These are phyloP conservation scores for Phaffia rhodozyma DNA, from an alignment of 1,284 basidiomycete species.

Conservation along the genomic window DNA sequence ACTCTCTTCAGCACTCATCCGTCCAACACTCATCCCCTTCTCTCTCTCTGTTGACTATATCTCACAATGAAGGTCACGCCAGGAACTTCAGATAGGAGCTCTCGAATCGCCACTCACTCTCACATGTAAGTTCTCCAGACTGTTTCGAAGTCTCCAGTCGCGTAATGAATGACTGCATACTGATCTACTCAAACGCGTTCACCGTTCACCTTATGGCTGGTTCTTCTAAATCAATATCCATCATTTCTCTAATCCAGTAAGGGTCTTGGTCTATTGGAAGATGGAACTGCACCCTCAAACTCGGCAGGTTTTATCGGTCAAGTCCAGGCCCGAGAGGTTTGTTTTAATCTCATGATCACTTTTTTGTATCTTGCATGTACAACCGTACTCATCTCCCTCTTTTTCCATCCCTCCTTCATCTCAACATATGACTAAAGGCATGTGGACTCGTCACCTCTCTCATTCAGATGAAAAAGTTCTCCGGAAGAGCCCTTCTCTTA, in stretches of 20 bases:
- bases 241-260: constrained; percentile 40
- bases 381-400: background rate
- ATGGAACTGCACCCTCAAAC: constrained; percentile 63
- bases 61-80: constrained; percentile 17
- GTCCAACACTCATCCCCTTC: no score
- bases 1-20: no score
- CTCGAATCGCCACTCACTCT: constrained; percentile 54
- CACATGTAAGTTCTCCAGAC: background rate
- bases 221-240: background rate
- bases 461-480: constrained; percentile 78
- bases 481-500: constrained; percentile 75
- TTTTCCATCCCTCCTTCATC: background rate
- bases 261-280: constrained; percentile 77
- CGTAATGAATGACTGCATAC: no score
- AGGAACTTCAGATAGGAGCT: constrained; percentile 41
- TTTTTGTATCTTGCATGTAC: background rate
- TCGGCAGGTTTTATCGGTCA: constrained; percentile 85
- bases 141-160: no score
- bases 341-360: no score
- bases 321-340: constrained; percentile 50
- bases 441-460: constrained; percentile 86
- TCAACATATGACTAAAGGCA: constrained; percentile 42
- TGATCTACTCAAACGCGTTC: no score
- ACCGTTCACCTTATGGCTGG: background rate
- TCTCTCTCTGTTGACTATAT: no score